These are phyloP conservation scores for Fusarium brevicatenulatum DNA, from an alignment of 2,329 filamentous ascomycete species.

Conservation along the genomic window DNA sequence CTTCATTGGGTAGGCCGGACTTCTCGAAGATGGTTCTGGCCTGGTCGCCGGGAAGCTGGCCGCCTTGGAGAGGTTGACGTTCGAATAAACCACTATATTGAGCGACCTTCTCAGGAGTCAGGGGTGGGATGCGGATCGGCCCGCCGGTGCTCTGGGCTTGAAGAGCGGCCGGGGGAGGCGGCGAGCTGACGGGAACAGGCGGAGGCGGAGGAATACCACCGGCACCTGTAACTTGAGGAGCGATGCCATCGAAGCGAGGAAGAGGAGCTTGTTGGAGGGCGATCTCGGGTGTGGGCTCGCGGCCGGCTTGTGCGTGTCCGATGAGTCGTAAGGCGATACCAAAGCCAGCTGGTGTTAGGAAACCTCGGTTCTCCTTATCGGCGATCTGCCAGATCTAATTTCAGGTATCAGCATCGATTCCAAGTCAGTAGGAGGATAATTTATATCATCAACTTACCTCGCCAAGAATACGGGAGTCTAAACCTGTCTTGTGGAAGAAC, in stretches of 20 bases:
- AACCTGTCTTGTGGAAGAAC: constrained; percentile 96
- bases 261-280: constrained; percentile 88
- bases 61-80: constrained; percentile 78
- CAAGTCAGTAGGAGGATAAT: not conserved
- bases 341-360: constrained; percentile 92
- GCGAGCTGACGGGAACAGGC: constrained; percentile 45
- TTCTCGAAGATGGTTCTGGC: constrained; percentile 97
- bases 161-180: constrained; percentile 62
- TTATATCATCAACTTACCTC: constrained; percentile 68
- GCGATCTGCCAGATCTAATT: constrained; percentile 97
- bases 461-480: constrained; percentile 86
- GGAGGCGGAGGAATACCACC: constrained; percentile 58
- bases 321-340: constrained; percentile 93
- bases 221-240: constrained; percentile 47
- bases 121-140: constrained; percentile 85
- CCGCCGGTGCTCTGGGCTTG: constrained; percentile 70
- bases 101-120: constrained; percentile 87
- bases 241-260: constrained; percentile 87
- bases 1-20: constrained; percentile 87
- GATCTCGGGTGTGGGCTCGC: constrained; percentile 81
- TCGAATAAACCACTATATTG: constrained; percentile 94
- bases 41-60: constrained; percentile 80
- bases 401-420: constrained; percentile 6
- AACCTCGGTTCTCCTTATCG: constrained; percentile 94
- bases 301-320: constrained; percentile 90